Conservation (phyloP, 225 moss, liverwort and hornwort species). For the Neckera pumila region DNA sequence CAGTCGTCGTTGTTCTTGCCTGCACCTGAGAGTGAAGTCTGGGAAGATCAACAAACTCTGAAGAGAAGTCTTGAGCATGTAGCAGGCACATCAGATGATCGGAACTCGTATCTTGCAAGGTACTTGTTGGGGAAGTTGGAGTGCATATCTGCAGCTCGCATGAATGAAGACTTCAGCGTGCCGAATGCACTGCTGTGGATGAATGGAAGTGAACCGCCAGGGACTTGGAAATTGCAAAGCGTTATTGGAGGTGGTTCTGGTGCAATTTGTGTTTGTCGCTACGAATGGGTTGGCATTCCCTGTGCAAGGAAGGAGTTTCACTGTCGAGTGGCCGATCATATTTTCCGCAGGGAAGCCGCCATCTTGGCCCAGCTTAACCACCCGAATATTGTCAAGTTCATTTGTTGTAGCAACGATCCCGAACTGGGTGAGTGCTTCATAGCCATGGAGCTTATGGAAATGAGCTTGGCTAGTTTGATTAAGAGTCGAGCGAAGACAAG, state of each 20-base stretch:
- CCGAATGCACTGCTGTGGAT: too few relatives aligned
- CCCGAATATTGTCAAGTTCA: not conserved
- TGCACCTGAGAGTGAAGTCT: not conserved
- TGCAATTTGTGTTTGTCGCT: too few relatives aligned
- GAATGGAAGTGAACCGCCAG: too few relatives aligned
- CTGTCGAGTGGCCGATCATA: too few relatives aligned
- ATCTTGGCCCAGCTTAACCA: not conserved
- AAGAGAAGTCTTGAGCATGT: not conserved
- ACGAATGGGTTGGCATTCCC: too few relatives aligned
- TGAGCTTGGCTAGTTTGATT: not conserved
- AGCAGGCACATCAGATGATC: not conserved
- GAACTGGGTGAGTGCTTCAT: not conserved
- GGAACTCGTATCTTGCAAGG: not conserved
- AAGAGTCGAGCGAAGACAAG: not conserved
- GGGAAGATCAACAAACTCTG: not conserved
- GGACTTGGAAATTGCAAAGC: too few relatives aligned
- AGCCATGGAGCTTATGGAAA: not conserved
- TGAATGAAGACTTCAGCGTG: too few relatives aligned
- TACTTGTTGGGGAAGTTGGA: not conserved
- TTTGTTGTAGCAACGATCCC: not conserved
- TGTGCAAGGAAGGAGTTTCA: too few relatives aligned
- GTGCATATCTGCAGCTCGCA: too few relatives aligned
- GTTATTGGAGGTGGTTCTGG: too few relatives aligned
- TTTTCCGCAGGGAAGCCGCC: not conserved
- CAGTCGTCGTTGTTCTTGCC: not conserved